A percentile compares a stretch with the other conserved stretches of the same genome.
Conservation (phyloP, 2,329 filamentous ascomycete genomes). For the Cadophora sp. region DNA sequence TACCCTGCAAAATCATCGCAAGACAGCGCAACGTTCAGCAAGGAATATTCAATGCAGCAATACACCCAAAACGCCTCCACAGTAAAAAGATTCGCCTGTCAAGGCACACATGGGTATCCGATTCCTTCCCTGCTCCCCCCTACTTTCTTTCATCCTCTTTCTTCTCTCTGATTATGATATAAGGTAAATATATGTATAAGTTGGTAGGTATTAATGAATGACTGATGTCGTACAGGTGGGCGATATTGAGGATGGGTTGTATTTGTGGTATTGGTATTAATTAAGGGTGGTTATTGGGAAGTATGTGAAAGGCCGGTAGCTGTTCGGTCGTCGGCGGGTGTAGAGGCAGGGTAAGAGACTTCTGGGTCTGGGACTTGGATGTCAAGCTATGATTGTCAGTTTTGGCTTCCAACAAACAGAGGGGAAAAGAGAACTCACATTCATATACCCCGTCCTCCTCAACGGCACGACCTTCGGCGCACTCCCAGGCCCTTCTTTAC, state of each 20-base stretch:
- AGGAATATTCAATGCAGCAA: background rate
- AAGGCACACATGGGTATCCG: slow-evolving; percentile 13
- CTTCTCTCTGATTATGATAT: background rate
- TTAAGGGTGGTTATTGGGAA: slow-evolving; percentile 20
- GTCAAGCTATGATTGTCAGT: slow-evolving; percentile 65
- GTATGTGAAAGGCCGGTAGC: slow-evolving; percentile 28
- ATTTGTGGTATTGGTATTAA: background rate
- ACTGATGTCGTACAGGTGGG: background rate
- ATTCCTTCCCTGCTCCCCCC: background rate
- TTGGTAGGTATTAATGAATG: background rate
- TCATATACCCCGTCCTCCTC: slow-evolving; percentile 87
- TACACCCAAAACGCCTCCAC: slow-evolving; percentile 3
- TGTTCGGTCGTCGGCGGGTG: slow-evolving; percentile 27
- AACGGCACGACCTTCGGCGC: slow-evolving; percentile 79
- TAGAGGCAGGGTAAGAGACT: slow-evolving; percentile 53
- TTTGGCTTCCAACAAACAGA: background rate
- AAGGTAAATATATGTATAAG: slow-evolving; percentile 13
- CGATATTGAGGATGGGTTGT: background rate
- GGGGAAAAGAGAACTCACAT: slow-evolving; percentile 56
- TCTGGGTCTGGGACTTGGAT: slow-evolving; percentile 84
- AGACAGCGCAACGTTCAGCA: too few species aligned
- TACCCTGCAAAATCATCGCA: too few species aligned
- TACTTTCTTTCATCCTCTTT: too few species aligned
- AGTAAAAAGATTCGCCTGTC: background rate
- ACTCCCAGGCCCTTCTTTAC: slow-evolving; percentile 57